phyloP scores from a whole-genome alignment of 2,329 filamentous ascomycete genomes.

The Calonectria multiphialidica region DNA sequence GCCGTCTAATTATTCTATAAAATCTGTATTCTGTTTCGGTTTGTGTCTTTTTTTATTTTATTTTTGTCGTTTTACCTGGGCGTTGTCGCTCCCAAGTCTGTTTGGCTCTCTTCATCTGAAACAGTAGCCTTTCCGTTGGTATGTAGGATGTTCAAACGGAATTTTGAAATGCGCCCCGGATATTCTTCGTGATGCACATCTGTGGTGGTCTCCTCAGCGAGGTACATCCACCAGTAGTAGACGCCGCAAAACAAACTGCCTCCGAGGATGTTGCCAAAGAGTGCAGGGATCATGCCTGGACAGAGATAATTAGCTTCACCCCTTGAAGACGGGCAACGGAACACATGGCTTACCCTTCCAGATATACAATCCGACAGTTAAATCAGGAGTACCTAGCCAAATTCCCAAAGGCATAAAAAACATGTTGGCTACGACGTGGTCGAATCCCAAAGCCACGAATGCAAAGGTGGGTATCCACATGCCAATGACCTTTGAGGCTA shows the following conservation, averaged over 20 bases:
- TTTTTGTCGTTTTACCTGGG: background rate
- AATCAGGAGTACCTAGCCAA: conserved; percentile 56
- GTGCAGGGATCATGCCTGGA: conserved; percentile 59
- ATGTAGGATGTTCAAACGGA: conserved; percentile 19
- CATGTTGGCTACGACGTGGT: conserved; percentile 71
- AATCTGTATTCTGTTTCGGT: background rate
- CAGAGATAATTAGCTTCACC: background rate
- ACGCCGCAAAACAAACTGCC: conserved; percentile 64
- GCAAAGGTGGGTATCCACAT: conserved; percentile 70
- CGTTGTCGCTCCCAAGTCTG: conserved; percentile 10
- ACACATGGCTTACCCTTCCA: conserved; percentile 58
- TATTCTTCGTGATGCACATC: conserved; percentile 29
- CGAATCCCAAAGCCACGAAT: conserved; percentile 65
- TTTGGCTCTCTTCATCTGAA: conserved; percentile 35
- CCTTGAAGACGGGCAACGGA: too few relatives aligned
- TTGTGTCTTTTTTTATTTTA: background rate
- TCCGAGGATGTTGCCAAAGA: conserved; percentile 66
- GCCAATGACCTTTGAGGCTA: conserved; percentile 64
- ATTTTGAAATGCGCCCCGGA: conserved; percentile 12
- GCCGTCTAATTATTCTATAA: background rate
- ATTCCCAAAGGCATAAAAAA: conserved; percentile 65
- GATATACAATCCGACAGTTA: conserved; percentile 64
- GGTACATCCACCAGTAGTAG: conserved; percentile 44
- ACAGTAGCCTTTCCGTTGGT: conserved; percentile 3
- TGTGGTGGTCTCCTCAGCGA: conserved; percentile 26